These are phyloP conservation scores for Beta vulgaris DNA, from an alignment of 148 eudicot genomes.

Conservation along the genomic window DNA sequence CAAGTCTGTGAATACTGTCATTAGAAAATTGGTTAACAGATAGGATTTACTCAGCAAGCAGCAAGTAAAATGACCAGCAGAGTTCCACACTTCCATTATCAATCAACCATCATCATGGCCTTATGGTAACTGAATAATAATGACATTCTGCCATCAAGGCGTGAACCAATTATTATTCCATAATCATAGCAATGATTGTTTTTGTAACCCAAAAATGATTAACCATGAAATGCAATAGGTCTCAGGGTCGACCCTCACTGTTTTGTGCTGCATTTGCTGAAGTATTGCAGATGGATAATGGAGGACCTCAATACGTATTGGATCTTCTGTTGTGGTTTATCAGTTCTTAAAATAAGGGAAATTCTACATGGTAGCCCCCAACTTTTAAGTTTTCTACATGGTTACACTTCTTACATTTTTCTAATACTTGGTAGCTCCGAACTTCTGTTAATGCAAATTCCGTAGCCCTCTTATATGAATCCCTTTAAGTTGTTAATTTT, in stretches of 20 bases:
- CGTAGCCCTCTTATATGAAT: too few species aligned
- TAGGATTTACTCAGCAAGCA: not conserved
- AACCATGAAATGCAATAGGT: not conserved
- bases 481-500: too few species aligned
- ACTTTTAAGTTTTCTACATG: too few species aligned
- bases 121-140: not conserved
- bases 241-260: not conserved
- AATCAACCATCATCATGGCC: not conserved
- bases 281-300: not conserved
- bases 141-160: not conserved
- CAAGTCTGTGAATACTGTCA: not conserved
- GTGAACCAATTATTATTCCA: too few species aligned
- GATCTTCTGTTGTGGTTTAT: not conserved
- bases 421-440: too few species aligned
- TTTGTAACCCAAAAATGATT: not conserved
- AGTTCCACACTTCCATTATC: too few species aligned
- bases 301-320: not conserved
- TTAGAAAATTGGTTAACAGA: not conserved
- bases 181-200: too few species aligned
- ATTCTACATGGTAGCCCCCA: too few species aligned
- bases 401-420: too few species aligned
- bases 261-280: not conserved
- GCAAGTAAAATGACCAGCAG: not conserved
- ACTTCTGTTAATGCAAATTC: too few species aligned
- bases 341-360: too few species aligned